Conservation (phyloP, 2,329 filamentous ascomycete species). For the Trichoderma aggressivum region DNA sequence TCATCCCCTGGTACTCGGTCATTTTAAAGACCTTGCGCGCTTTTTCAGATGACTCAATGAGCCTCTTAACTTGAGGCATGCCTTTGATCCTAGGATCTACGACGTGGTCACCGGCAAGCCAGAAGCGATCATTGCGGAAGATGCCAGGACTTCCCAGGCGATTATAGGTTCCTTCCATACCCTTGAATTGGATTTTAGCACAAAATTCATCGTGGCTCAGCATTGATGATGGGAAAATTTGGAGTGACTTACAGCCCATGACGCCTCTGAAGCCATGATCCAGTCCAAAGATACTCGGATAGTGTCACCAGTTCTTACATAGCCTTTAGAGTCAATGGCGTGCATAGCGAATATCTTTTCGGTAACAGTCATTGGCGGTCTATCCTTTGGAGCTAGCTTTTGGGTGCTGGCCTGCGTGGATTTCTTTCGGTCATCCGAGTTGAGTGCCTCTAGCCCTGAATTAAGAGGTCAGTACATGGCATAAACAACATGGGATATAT, state of each 20-base stretch:
- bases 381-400: constrained; percentile 3
- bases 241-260: constrained; percentile 30
- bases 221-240: not conserved
- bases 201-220: not conserved
- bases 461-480: not conserved
- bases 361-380: constrained; percentile 39
- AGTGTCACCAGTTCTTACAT: constrained; percentile 37
- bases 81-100: constrained; percentile 44
- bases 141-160: constrained; percentile 39
- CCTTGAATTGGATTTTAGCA: constrained; percentile 2
- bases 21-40: constrained; percentile 14
- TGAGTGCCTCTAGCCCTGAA: constrained; percentile 9
- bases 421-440: constrained; percentile 12
- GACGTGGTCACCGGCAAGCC: constrained; percentile 48
- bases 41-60: constrained; percentile 37
- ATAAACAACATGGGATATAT: not conserved
- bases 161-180: constrained; percentile 42
- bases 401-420: not conserved
- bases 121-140: constrained; percentile 49
- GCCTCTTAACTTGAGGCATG: constrained; percentile 32
- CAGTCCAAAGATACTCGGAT: constrained; percentile 44
- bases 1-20: constrained; percentile 30
- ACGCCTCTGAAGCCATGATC: constrained; percentile 43
- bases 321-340: constrained; percentile 34
- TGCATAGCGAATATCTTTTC: constrained; percentile 47